Conservation (phyloP, 2,329 filamentous ascomycete species). For the Fusarium sp. region DNA sequence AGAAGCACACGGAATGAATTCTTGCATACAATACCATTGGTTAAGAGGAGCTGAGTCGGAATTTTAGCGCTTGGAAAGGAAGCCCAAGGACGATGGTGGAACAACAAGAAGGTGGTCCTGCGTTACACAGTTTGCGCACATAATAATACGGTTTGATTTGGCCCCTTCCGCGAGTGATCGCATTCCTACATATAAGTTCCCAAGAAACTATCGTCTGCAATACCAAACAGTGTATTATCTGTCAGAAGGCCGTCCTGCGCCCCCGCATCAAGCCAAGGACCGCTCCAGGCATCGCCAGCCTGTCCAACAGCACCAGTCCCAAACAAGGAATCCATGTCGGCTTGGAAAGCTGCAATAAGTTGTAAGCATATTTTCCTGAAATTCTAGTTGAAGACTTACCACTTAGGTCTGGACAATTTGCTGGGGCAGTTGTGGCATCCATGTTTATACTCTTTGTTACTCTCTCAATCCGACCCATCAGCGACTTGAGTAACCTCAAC, state of each 20-base stretch:
- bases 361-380: background rate
- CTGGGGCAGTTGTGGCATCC: background rate
- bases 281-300: background rate
- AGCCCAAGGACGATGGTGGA: too few relatives aligned
- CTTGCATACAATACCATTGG: background rate
- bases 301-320: background rate
- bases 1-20: constrained; percentile 4
- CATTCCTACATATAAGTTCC: constrained; percentile 1
- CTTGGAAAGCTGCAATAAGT: background rate
- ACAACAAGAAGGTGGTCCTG: background rate
- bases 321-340: constrained; percentile 3
- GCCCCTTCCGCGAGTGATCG: background rate
- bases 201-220: constrained; percentile 6
- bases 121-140: background rate
- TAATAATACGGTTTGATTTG: background rate
- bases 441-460: constrained; percentile 11
- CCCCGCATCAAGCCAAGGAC: background rate
- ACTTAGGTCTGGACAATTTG: background rate
- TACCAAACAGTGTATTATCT: constrained; percentile 4
- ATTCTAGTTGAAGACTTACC: background rate
- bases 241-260: background rate
- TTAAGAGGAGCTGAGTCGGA: too few relatives aligned
- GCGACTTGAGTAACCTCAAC: constrained; percentile 5
- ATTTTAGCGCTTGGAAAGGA: too few relatives aligned
- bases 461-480: constrained; percentile 2